Conservation (phyloP, 371 early-diverging fungal species). For the Mortierella sp. region DNA sequence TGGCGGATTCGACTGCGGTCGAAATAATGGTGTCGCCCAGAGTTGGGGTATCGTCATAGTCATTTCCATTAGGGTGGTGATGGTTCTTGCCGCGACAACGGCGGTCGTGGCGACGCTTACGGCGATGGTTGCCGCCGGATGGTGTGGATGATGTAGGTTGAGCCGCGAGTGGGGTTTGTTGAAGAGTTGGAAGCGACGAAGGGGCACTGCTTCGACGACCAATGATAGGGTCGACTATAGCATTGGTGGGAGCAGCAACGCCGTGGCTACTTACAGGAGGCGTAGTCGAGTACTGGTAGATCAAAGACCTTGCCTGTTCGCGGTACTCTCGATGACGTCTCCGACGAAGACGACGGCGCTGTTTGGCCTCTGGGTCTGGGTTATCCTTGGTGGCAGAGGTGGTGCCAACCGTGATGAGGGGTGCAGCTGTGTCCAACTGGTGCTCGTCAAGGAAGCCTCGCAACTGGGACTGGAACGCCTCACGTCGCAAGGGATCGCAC, state of each 20-base stretch:
- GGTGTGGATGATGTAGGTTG: neutral
- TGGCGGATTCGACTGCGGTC: conserved; percentile 65
- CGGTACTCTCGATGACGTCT: conserved; percentile 43
- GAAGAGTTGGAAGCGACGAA: neutral
- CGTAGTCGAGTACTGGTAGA: conserved; percentile 37
- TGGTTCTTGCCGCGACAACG: conserved; percentile 2
- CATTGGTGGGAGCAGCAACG: neutral
- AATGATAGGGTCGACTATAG: neutral
- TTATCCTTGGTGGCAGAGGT: neutral
- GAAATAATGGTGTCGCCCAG: conserved; percentile 62
- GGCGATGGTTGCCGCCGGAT: neutral
- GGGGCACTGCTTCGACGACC: neutral
- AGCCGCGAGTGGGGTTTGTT: neutral
- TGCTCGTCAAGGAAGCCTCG: conserved; percentile 34
- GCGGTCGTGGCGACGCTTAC: neutral
- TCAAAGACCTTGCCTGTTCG: conserved; percentile 37
- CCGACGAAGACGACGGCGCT: conserved; percentile 45
- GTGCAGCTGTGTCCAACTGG: conserved; percentile 11
- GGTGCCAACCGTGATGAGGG: neutral
- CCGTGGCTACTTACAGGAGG: neutral
- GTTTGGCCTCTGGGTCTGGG: conserved; percentile 15
- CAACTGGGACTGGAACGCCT: conserved; percentile 60
- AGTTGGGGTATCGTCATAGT: conserved; percentile 18
- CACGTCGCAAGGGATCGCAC: conserved; percentile 59
- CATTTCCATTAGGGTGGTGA: neutral